These are phyloP conservation scores for Sclerotinia borealis DNA, from an alignment of 2,329 filamentous ascomycete genomes.

Conservation along the genomic window DNA sequence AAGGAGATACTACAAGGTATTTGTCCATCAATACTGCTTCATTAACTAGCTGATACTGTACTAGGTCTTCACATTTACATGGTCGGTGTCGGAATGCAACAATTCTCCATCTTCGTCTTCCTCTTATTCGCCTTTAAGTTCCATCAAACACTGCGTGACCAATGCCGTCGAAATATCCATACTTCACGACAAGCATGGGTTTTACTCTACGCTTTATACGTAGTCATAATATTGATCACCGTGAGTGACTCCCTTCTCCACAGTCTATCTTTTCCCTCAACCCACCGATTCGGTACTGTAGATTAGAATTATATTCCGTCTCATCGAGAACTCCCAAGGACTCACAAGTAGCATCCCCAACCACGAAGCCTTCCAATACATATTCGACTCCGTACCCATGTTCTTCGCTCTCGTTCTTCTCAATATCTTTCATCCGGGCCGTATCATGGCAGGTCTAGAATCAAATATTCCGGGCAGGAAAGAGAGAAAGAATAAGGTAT, in stretches of 20 bases:
- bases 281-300: constrained; percentile 29
- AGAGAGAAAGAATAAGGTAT: constrained; percentile 2
- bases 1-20: constrained; percentile 17
- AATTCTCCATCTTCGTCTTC: constrained; percentile 24
- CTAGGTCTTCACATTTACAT: constrained; percentile 22
- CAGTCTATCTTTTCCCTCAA: neutral
- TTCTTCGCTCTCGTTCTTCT: constrained; percentile 19
- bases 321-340: constrained; percentile 49
- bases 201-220: constrained; percentile 18
- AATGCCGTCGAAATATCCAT: neutral
- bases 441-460: constrained; percentile 12
- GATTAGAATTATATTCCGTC: constrained; percentile 54
- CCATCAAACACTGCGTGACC: constrained; percentile 14
- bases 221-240: constrained; percentile 19
- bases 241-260: constrained; percentile 10
- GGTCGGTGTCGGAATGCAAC: constrained; percentile 23
- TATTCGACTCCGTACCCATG: constrained; percentile 51
- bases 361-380: constrained; percentile 46
- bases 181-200: constrained; percentile 12
- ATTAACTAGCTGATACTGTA: neutral
- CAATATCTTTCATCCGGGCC: constrained; percentile 18
- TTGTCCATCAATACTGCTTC: neutral
- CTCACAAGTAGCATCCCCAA: constrained; percentile 39
- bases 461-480: constrained; percentile 13
- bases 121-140: constrained; percentile 18